phyloP scores from a whole-genome alignment of 495 filamentous ascomycete species.

The Xylaria telfairii region DNA sequence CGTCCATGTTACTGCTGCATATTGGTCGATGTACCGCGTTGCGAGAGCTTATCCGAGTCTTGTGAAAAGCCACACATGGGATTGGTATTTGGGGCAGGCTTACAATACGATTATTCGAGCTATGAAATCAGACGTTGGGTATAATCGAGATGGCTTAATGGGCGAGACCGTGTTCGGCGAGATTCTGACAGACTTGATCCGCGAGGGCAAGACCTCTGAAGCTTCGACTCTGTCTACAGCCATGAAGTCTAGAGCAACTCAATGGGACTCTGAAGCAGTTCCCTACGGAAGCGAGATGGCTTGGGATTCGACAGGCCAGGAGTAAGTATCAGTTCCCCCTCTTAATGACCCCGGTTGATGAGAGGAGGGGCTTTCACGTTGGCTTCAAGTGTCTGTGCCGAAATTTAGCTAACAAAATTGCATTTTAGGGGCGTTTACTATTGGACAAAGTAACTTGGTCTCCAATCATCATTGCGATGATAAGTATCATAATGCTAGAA shows the following conservation, averaged over 20 bases:
- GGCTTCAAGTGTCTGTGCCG: not conserved
- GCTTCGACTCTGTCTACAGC: conserved; percentile 42
- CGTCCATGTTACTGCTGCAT: conserved; percentile 55
- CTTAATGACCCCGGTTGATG: not conserved
- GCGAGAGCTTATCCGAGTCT: conserved; percentile 49
- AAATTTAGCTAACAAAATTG: conserved; percentile 2
- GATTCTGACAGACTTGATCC: conserved; percentile 51
- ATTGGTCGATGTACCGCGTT: conserved; percentile 59
- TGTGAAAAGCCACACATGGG: conserved; percentile 43
- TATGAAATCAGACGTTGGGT: conserved; percentile 35
- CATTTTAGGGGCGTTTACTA: conserved; percentile 52
- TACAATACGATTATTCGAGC: conserved; percentile 43
- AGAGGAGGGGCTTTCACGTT: not conserved
- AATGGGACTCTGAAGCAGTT: conserved; percentile 49
- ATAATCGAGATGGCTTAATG: conserved; percentile 54
- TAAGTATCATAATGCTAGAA: not conserved
- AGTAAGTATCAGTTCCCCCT: conserved; percentile 31
- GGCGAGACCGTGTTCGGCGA: conserved; percentile 59
- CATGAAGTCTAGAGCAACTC: conserved; percentile 50
- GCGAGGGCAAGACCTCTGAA: conserved; percentile 47
- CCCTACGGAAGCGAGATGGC: conserved; percentile 63
- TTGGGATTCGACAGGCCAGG: conserved; percentile 63
- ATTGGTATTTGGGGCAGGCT: conserved; percentile 57
- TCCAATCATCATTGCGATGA: not conserved
- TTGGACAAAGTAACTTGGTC: conserved; percentile 47